Evolutionary conservation across 1,284 basidiomycete species (phyloP).

Genomic region (Leccinum griseonigrum): DNA sequence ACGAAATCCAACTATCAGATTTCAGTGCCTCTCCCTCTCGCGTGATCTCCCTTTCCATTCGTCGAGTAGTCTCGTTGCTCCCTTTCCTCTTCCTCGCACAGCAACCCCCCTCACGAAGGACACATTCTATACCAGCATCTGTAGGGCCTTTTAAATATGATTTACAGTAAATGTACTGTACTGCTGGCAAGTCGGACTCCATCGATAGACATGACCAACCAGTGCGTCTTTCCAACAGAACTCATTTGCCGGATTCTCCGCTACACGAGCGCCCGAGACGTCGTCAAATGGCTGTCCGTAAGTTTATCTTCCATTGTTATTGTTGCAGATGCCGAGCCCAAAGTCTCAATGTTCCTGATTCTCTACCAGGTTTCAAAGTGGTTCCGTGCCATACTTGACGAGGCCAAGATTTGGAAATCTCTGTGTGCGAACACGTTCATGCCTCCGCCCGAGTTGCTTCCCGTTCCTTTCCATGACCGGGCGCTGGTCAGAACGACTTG

Average conservation of each 20-base stretch:
- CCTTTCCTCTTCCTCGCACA: too few species aligned
- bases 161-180: constrained; percentile 31
- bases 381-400: not conserved
- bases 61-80: too few species aligned
- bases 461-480: not conserved
- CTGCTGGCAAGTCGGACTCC: not conserved
- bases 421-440: not conserved
- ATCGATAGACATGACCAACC: not conserved
- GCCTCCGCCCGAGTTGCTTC: not conserved
- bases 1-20: too few species aligned
- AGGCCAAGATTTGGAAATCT: not conserved
- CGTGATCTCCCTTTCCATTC: too few species aligned
- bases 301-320: not conserved
- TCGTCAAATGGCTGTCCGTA: not conserved
- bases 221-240: too few species aligned
- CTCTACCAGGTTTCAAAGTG: not conserved
- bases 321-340: not conserved
- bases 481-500: not conserved
- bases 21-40: too few species aligned
- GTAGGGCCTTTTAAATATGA: too few species aligned
- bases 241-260: too few species aligned
- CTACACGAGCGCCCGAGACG: not conserved
- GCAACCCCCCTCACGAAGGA: too few species aligned
- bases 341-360: not conserved
- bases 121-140: too few species aligned